A percentile compares a stretch with the other conserved stretches of the same genome.
phyloP scores from a whole-genome alignment of 768 basidiomycete species.

The Trametes punicea region DNA sequence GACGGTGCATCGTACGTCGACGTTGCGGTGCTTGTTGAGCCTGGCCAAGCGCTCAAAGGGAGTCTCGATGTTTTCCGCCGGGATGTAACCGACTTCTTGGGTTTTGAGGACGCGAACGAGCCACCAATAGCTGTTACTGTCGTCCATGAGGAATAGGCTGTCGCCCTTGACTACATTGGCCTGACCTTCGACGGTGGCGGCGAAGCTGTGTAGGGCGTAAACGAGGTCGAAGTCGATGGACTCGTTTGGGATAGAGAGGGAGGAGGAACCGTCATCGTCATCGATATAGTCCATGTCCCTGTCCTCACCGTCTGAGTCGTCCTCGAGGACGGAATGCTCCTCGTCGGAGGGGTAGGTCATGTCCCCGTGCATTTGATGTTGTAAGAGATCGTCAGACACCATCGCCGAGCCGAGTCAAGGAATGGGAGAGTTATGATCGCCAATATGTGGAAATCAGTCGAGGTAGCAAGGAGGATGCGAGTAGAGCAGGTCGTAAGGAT shows the following conservation, averaged over 20 bases:
- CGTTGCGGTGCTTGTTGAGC: constrained; percentile 95
- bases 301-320: constrained; percentile 76
- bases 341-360: constrained; percentile 61
- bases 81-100: constrained; percentile 98
- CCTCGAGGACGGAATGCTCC: constrained; percentile 79
- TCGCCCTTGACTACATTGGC: constrained; percentile 99
- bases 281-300: constrained; percentile 62
- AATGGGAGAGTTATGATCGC: background rate
- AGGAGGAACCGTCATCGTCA: constrained; percentile 75
- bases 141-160: constrained; percentile 94
- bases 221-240: constrained; percentile 93
- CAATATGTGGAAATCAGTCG: background rate
- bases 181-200: constrained; percentile 97
- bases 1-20: constrained; percentile 74
- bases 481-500: constrained; percentile 1
- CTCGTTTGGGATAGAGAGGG: constrained; percentile 84
- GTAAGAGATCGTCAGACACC: constrained; percentile 44
- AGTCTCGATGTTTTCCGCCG: constrained; percentile 98
- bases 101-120: constrained; percentile 97
- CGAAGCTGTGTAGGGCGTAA: constrained; percentile 92
- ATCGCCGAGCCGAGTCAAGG: background rate
- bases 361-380: constrained; percentile 48
- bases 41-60: constrained; percentile 94
- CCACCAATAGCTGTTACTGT: constrained; percentile 99
- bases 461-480: background rate